Percentiles rank a stretch among this genome's conserved stretches.
phyloP scores from a whole-genome alignment of 1,139 yeast genomes.

The Magnusiomyces paraingens region DNA sequence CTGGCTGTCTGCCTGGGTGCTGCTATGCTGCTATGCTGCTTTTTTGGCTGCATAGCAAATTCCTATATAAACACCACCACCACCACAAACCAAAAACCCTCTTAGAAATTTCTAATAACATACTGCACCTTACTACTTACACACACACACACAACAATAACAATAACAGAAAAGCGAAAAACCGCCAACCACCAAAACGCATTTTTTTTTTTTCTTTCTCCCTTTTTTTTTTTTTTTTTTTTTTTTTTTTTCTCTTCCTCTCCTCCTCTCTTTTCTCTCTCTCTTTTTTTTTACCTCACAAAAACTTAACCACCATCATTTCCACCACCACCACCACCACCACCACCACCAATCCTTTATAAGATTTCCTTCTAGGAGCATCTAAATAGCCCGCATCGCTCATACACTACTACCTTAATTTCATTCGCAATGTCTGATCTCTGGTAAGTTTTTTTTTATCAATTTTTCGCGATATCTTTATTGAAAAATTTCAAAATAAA shows the following conservation, averaged over 20 bases:
- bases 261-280: neutral
- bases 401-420: neutral
- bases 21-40: too few relatives aligned
- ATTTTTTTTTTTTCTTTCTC: too few relatives aligned
- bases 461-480: neutral
- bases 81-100: neutral
- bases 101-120: neutral
- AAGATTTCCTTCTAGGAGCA: neutral
- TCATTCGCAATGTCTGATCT: conserved; percentile 16
- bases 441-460: conserved; percentile 12
- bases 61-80: too few relatives aligned
- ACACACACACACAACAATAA: too few relatives aligned
- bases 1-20: too few relatives aligned
- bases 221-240: conserved; percentile 1
- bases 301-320: neutral
- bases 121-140: too few relatives aligned
- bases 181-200: neutral
- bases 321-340: neutral
- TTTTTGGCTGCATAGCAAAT: too few relatives aligned
- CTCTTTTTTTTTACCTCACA: neutral
- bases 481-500: too few relatives aligned
- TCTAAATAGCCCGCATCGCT: neutral
- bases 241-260: conserved; percentile 3
- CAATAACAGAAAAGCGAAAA: too few relatives aligned
- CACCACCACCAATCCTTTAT: neutral